phyloP scores from a whole-genome alignment of 495 filamentous ascomycete species.

The Lasiosphaeriaceae sp. region DNA sequence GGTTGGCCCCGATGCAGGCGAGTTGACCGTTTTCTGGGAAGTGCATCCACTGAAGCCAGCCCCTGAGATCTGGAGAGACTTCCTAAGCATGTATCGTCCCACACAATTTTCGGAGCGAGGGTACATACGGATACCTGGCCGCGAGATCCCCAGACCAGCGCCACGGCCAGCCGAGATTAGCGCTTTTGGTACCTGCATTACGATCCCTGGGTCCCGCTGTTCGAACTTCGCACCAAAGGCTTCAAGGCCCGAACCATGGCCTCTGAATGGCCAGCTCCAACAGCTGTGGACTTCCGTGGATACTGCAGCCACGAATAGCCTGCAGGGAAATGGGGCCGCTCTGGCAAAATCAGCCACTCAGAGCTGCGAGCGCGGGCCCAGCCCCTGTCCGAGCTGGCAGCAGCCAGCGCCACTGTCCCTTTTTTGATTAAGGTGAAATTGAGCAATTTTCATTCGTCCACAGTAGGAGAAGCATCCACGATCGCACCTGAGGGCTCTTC shows the following conservation, averaged over 20 bases:
- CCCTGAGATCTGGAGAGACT: not conserved
- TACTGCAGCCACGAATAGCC: constrained; percentile 4
- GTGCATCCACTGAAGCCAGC: not conserved
- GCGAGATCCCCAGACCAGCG: not conserved
- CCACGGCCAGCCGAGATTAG: constrained; percentile 20
- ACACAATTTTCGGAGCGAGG: not conserved
- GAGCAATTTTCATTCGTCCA: constrained; percentile 34
- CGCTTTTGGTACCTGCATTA: constrained; percentile 27
- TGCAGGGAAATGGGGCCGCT: constrained; percentile 8
- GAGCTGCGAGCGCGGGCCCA: not conserved
- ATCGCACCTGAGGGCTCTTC: constrained; percentile 11
- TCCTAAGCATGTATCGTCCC: constrained; percentile 15
- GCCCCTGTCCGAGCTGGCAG: constrained; percentile 12
- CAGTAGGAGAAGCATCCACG: constrained; percentile 2
- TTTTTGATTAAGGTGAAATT: constrained; percentile 34
- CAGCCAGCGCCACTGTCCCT: constrained; percentile 13
- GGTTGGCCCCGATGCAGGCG: not conserved
- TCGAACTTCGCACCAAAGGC: constrained; percentile 1
- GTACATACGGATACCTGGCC: not conserved
- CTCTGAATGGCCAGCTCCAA: constrained; percentile 3
- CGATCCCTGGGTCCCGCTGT: constrained; percentile 1
- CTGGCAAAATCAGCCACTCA: constrained; percentile 11
- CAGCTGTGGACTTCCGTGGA: constrained; percentile 1
- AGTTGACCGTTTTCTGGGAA: not conserved
- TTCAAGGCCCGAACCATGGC: not conserved